Base-by-base conservation (phyloP, 2,329 filamentous ascomycete genomes). In the Penicillium aurantiogriseum region DNA sequence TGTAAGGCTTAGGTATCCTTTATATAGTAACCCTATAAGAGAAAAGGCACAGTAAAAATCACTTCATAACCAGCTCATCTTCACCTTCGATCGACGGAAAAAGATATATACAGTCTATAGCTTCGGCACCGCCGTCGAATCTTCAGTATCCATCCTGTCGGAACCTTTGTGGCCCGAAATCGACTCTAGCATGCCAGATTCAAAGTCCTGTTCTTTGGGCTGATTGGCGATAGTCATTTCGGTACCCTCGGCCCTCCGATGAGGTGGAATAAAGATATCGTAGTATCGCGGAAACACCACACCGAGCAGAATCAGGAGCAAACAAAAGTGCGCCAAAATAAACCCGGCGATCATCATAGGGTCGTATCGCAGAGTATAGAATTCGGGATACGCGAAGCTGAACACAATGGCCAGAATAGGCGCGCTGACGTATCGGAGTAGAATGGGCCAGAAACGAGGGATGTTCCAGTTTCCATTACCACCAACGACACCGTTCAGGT, bases 391-490 rank as follows among this genome's bases (percentile, higher is more conserved):
- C 1, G 80, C 76, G 66, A 84, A 83, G 50, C 76, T 77, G 65
- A 79, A 81, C 51, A 83, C 77, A 58, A 83, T 83, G 53, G 77
- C 76, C 1, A 83, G 73, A 19, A 81, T 76, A 0, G 80, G 81
- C 0, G 76, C 80, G 15, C 78, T 77, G 36, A 83, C 64, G 58
- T 82, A 83, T 21, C 81, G 80, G 0, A 83, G 69, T 0, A 85
- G 70, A 1, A 79, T 67, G 0, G 79, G 78, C 72, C 82, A 81
- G 66, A 83, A 81, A 51, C 63, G 57, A 0, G 83, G 82, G 25
- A 85, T 83, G 3, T 69, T 77, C 83, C 82, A 85, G 69, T 85
- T 85, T 38, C 79, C 80, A 50, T 81, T 81, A 4, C 72, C 74
- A 9, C 80, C 82, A 23, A 85, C 78, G 31, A 83, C 79, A 4